phyloP scores from a whole-genome alignment of 208 protist genomes.

The Leishmania amazonensis region DNA sequence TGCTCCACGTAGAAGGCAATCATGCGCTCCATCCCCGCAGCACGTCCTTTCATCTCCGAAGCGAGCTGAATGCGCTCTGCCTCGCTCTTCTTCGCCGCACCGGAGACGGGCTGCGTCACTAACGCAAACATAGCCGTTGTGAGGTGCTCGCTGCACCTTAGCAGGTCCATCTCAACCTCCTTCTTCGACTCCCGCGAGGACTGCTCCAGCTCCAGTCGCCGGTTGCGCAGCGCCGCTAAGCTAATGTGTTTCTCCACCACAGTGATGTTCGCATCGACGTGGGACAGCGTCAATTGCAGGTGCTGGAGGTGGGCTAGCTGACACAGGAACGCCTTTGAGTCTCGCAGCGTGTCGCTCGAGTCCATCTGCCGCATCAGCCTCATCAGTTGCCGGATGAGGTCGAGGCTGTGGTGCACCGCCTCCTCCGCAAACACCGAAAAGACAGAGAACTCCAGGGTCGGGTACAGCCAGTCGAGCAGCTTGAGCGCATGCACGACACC shows the following conservation, averaged over 20 bases:
- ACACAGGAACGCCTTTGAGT: conserved; percentile 62
- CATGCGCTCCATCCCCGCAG: conserved; percentile 25
- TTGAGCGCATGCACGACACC: conserved; percentile 60
- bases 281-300: conserved; percentile 70
- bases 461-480: conserved; percentile 77
- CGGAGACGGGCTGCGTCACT: conserved; percentile 54
- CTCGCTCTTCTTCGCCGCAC: conserved; percentile 46
- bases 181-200: conserved; percentile 83
- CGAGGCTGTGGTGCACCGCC: conserved; percentile 68
- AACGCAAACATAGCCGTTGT: conserved; percentile 54
- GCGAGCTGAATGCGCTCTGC: conserved; percentile 32
- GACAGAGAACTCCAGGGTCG: conserved; percentile 80
- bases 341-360: conserved; percentile 30
- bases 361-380: conserved; percentile 54
- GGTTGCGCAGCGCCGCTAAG: conserved; percentile 64
- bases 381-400: conserved; percentile 59
- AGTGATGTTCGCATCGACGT: conserved; percentile 82
- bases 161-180: conserved; percentile 76
- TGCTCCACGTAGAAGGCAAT: conserved; percentile 35
- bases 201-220: conserved; percentile 76
- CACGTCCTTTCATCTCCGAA: conserved; percentile 36
- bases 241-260: conserved; percentile 80
- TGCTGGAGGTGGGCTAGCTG: conserved; percentile 78
- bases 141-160: conserved; percentile 59
- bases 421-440: conserved; percentile 90